Evolutionary conservation across 2,329 filamentous ascomycete species (phyloP).

Genomic region (Pestalotiopsis sp.): DNA sequence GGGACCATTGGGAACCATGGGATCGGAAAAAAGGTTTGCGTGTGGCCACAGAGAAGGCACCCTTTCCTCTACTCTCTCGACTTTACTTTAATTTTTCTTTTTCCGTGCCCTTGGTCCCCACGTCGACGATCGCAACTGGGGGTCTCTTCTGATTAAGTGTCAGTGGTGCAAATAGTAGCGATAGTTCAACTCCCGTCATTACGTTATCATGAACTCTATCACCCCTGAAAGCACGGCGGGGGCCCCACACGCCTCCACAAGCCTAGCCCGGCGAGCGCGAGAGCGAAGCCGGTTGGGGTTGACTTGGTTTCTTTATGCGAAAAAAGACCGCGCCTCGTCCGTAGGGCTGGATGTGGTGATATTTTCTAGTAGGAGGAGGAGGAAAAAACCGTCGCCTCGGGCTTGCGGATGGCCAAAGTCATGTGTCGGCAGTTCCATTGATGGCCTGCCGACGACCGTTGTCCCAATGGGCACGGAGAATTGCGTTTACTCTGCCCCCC

Average conservation of each 20-base stretch:
- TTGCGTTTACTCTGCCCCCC: too few species aligned
- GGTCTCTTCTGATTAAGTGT: not conserved
- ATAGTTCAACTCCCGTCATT: not conserved
- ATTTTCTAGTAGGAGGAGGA: not conserved
- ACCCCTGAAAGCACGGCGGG: not conserved
- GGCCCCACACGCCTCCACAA: not conserved
- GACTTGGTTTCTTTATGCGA: not conserved
- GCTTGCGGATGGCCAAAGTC: not conserved
- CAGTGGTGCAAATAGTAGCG: not conserved
- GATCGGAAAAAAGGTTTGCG: not conserved
- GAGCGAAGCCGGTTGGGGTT: not conserved
- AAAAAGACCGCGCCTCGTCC: not conserved
- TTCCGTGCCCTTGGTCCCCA: not conserved
- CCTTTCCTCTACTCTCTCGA: not conserved
- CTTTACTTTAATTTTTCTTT: not conserved
- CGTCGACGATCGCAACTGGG: not conserved
- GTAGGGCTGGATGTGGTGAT: not conserved
- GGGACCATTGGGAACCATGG: not conserved
- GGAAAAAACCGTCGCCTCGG: not conserved
- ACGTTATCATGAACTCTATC: conserved; percentile 6
- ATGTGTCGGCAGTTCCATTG: not conserved
- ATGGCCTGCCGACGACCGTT: too few species aligned
- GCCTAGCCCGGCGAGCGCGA: not conserved
- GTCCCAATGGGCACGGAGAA: too few species aligned
- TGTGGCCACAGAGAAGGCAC: not conserved